These are phyloP conservation scores for Cryptomeria japonica DNA, from an alignment of 75 land plant species.

Conservation along the genomic window DNA sequence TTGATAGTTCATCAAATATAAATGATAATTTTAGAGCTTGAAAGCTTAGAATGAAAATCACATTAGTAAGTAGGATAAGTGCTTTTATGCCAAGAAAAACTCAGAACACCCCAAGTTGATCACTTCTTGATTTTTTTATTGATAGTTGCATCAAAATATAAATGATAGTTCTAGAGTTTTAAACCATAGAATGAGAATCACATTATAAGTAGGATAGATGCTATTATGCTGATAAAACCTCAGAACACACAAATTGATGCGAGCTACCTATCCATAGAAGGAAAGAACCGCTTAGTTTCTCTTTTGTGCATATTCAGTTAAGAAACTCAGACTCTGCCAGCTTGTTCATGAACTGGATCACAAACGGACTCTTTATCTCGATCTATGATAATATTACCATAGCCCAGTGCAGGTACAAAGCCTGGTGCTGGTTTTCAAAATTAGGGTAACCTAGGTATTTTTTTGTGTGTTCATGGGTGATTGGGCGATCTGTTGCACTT, in stretches of 20 bases:
- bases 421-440: background rate
- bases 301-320: background rate
- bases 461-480: background rate
- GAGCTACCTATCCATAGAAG: too few relatives aligned
- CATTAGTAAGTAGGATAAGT: background rate
- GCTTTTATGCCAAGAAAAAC: background rate
- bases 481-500: background rate
- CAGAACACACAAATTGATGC: background rate
- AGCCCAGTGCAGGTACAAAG: background rate
- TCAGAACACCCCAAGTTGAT: background rate
- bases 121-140: background rate
- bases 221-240: background rate
- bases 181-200: background rate
- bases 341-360: too few relatives aligned
- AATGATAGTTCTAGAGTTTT: background rate
- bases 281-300: too few relatives aligned
- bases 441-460: too few relatives aligned
- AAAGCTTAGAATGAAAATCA: background rate
- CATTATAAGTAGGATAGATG: background rate
- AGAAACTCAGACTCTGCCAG: too few relatives aligned
- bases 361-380: too few relatives aligned
- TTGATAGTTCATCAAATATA: background rate
- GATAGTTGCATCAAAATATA: background rate
- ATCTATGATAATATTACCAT: too few relatives aligned
- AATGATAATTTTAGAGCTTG: background rate